These are phyloP conservation scores for Glycine tomentella DNA, from an alignment of 306 rosid genomes.

Conservation along the genomic window DNA sequence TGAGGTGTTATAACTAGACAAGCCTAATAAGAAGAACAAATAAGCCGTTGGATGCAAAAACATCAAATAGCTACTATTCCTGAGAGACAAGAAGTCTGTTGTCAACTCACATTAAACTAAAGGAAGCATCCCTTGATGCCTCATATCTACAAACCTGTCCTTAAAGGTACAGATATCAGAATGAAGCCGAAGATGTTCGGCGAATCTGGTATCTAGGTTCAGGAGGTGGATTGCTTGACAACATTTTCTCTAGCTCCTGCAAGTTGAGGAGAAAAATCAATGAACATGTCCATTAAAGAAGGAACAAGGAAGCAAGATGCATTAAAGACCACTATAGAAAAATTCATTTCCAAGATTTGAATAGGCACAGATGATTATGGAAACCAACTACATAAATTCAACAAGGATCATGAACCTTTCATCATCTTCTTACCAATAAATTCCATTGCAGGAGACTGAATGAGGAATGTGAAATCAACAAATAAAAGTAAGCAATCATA, in stretches of 20 bases:
- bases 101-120: conserved; percentile 39
- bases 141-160: conserved; percentile 48
- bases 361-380: neutral
- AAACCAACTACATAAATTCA: too few species aligned
- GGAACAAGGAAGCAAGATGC: neutral
- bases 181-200: conserved; percentile 75
- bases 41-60: conserved; percentile 45
- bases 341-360: conserved; percentile 1
- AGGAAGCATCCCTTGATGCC: conserved; percentile 33
- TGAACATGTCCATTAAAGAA: neutral
- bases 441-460: neutral
- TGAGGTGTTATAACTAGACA: conserved; percentile 3
- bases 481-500: neutral
- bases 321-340: conserved; percentile 3
- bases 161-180: conserved; percentile 54
- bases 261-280: conserved; percentile 27
- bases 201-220: conserved; percentile 92
- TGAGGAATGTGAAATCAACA: neutral
- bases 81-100: conserved; percentile 34
- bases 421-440: conserved; percentile 20
- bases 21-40: conserved; percentile 37
- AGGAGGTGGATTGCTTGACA: conserved; percentile 65
- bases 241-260: conserved; percentile 78
- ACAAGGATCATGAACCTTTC: neutral
- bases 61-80: conserved; percentile 45